Evolutionary conservation across 495 filamentous ascomycete genomes (phyloP).

Genomic region (Penicillium atrosanguineum): DNA sequence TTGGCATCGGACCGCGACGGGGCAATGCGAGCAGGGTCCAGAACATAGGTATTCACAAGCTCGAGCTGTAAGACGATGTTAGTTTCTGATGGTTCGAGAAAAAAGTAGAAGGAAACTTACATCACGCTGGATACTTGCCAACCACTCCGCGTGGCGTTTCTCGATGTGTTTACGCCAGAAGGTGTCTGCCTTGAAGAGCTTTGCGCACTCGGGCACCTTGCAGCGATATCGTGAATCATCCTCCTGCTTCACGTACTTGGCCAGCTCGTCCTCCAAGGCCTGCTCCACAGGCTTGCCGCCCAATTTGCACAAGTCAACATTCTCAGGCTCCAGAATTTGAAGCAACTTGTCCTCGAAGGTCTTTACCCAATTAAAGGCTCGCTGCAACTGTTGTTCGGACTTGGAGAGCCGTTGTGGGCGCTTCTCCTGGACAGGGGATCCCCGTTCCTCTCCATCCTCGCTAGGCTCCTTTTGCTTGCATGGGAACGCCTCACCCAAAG

Average conservation of each 20-base stretch:
- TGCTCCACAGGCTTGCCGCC: constrained; percentile 87
- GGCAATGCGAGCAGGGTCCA: constrained; percentile 90
- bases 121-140: constrained; percentile 73
- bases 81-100: neutral
- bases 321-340: constrained; percentile 86
- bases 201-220: constrained; percentile 92
- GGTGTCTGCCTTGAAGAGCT: constrained; percentile 92
- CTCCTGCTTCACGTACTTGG: constrained; percentile 90
- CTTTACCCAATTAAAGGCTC: constrained; percentile 99
- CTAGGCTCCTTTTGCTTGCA: constrained; percentile 68
- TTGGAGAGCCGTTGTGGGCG: constrained; percentile 68
- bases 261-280: constrained; percentile 79
- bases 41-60: constrained; percentile 88
- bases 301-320: constrained; percentile 79
- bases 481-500: constrained; percentile 74
- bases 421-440: constrained; percentile 61
- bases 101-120: constrained; percentile 49
- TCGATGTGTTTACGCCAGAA: constrained; percentile 99
- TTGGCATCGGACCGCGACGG: constrained; percentile 94
- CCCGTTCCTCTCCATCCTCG: constrained; percentile 62
- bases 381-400: constrained; percentile 83
- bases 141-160: constrained; percentile 91
- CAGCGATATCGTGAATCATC: constrained; percentile 95
- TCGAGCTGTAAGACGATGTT: constrained; percentile 53
- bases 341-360: constrained; percentile 96